phyloP scores from a whole-genome alignment of 768 basidiomycete genomes.

The Tylopilus plumbeoviolaceoides region DNA sequence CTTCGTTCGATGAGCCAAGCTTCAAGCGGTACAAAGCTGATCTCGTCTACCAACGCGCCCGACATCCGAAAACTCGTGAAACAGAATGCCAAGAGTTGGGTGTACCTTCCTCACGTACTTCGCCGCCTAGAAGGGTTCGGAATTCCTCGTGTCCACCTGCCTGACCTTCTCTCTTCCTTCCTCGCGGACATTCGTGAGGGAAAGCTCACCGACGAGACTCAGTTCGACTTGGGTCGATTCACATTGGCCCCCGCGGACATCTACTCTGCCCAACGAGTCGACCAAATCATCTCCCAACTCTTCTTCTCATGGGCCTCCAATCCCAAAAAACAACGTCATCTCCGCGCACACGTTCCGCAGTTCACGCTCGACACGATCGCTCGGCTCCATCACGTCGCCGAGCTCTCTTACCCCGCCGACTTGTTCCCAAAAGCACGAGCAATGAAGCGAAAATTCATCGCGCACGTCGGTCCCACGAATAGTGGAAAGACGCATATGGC shows the following conservation, averaged over 20 bases:
- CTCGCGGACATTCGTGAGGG: slow-evolving; percentile 36
- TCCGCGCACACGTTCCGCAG: slow-evolving; percentile 26
- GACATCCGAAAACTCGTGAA: slow-evolving; percentile 31
- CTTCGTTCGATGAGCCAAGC: not conserved
- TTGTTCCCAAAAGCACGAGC: slow-evolving; percentile 49
- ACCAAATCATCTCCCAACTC: slow-evolving; percentile 47
- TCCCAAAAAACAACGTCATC: slow-evolving; percentile 23
- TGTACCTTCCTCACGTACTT: slow-evolving; percentile 25
- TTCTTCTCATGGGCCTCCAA: slow-evolving; percentile 55
- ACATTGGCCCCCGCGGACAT: slow-evolving; percentile 30
- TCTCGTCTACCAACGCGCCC: not conserved
- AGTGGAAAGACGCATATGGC: slow-evolving; percentile 96
- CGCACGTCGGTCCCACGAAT: slow-evolving; percentile 98
- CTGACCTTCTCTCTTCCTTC: slow-evolving; percentile 42
- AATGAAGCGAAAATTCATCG: slow-evolving; percentile 72
- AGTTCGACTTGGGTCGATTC: slow-evolving; percentile 44
- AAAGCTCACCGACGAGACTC: slow-evolving; percentile 14
- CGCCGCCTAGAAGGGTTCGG: slow-evolving; percentile 48
- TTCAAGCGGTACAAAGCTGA: not conserved
- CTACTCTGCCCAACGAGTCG: slow-evolving; percentile 30
- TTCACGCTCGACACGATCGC: slow-evolving; percentile 38
- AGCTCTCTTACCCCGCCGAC: slow-evolving; percentile 47
- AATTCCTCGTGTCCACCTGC: slow-evolving; percentile 37
- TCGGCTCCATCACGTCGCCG: slow-evolving; percentile 35
- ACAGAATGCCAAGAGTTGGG: slow-evolving; percentile 39